Evolutionary conservation across 495 filamentous ascomycete species (phyloP), one percentile per base, ranked within the genome.

Genomic region (Stereocaulon alpinum): DNA sequence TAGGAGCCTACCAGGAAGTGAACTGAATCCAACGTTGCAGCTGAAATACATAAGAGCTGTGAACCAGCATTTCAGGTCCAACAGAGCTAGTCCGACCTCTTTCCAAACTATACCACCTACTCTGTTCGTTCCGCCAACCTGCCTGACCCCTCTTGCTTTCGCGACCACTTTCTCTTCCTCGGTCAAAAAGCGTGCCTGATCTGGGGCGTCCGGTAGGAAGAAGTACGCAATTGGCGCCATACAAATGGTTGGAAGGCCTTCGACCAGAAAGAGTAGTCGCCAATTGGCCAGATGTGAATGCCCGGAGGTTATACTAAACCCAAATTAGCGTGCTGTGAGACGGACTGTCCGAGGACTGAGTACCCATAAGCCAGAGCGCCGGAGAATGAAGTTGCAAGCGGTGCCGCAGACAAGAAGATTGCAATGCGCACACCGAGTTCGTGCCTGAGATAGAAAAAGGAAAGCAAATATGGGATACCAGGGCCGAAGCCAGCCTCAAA

Each of bases 211-310:
- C 0, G 89, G 89, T 54, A 94, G 71, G 56, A 77, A 80, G 63
- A 82, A 84, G 67, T 75, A 95, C 1, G 85, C 81, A 32, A 86
- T 61, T 18, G 83, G 56, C 0, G 86, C 84, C n/a, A 87, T 76
- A 4, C 83, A 45, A 42, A 89, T 73, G 2, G 82, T 85, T 3
- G 90, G 90, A 3, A 89, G 63, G 3, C 90, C 90, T 71, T 95
- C 90, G 6, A 92, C 84, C 6, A 95, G 73, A 70, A 95, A 93
- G 22, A 95, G 70, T 1, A 95, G 70, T 37, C 87, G 78, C 90
- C 90, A 95, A 54, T 81, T 86, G 1, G 86, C 78, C 41, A 95
- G 72, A 9, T 74, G 68, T 1, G 83, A 74, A 66, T 83, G 76
- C 3, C 86, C 84, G 0, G 80, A 85, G 0, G 87, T 91, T 58